These are phyloP conservation scores for Kwoniella mangroviensis DNA, from an alignment of 768 basidiomycete genomes.

Conservation along the genomic window DNA sequence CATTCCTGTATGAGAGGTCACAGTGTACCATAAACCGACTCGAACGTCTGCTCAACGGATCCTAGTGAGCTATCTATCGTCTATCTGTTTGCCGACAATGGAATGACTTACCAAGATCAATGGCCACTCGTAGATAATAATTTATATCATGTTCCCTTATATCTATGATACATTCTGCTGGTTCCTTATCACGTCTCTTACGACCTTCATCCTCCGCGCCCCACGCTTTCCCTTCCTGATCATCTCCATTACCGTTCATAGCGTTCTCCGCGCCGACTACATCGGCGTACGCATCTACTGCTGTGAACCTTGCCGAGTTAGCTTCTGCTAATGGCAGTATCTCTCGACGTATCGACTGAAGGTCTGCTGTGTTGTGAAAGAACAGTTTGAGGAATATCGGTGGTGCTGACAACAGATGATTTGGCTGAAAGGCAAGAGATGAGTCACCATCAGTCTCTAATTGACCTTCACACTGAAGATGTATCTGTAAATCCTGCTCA, in stretches of 20 bases:
- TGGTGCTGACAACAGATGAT: constrained; percentile 93
- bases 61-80: neutral
- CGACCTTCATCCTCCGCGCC: constrained; percentile 57
- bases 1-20: constrained; percentile 80
- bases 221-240: constrained; percentile 60
- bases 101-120: constrained; percentile 76
- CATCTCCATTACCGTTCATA: constrained; percentile 60
- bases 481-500: constrained; percentile 35
- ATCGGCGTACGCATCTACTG: constrained; percentile 96
- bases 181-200: constrained; percentile 67
- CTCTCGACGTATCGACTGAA: constrained; percentile 83
- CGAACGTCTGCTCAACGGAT: constrained; percentile 68
- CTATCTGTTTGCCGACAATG: no score
- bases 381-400: constrained; percentile 84
- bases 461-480: neutral
- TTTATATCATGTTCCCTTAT: constrained; percentile 95
- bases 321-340: constrained; percentile 84
- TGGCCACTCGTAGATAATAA: constrained; percentile 97
- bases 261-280: constrained; percentile 68
- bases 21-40: constrained; percentile 95
- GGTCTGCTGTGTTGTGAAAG: constrained; percentile 92
- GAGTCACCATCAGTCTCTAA: neutral
- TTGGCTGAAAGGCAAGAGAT: constrained; percentile 63
- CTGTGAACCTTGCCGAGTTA: constrained; percentile 89
- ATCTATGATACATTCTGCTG: constrained; percentile 90